These are phyloP conservation scores for Eimeria necatrix DNA, from an alignment of 169 alveolate species.

Conservation along the genomic window DNA sequence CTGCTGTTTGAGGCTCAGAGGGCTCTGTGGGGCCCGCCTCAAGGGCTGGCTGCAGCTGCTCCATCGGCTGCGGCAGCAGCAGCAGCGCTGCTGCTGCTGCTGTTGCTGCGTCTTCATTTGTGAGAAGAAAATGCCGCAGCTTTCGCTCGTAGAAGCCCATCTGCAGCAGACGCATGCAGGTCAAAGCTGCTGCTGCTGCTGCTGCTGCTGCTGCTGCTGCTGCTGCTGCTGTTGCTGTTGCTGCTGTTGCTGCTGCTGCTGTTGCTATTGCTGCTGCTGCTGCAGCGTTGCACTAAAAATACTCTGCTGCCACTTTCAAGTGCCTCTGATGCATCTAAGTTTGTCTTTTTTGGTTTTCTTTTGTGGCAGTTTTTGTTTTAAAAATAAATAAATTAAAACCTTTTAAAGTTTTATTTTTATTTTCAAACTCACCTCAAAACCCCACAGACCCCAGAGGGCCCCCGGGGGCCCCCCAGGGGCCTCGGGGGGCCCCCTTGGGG, in stretches of 20 bases:
- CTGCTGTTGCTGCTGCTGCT: too few species aligned
- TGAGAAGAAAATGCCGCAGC: constrained; percentile 32
- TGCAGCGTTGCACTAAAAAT: too few species aligned
- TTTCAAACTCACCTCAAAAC: not conserved
- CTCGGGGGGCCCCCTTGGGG: too few species aligned
- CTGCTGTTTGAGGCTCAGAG: not conserved
- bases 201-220: too few species aligned
- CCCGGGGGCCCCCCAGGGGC: not conserved
- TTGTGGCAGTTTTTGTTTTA: too few species aligned
- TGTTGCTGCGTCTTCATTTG: constrained; percentile 1
- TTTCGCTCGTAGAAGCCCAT: constrained; percentile 38
- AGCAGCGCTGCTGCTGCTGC: constrained; percentile 43
- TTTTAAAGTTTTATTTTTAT: too few species aligned
- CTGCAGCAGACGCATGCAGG: constrained; percentile 10
- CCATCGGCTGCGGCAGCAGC: constrained; percentile 29
- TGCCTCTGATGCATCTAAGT: too few species aligned
- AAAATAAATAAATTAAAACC: too few species aligned
- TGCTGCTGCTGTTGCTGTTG: too few species aligned
- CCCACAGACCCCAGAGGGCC: constrained; percentile 11
- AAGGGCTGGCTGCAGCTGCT: not conserved
- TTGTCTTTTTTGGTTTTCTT: too few species aligned
- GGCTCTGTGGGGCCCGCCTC: not conserved
- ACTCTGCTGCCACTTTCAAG: too few species aligned
- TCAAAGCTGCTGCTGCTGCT: not conserved
- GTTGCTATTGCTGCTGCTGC: too few species aligned